A percentile compares a stretch with the other conserved stretches of the same genome.
phyloP scores from a whole-genome alignment of 495 filamentous ascomycete genomes.

The Cairneyella variabilis region DNA sequence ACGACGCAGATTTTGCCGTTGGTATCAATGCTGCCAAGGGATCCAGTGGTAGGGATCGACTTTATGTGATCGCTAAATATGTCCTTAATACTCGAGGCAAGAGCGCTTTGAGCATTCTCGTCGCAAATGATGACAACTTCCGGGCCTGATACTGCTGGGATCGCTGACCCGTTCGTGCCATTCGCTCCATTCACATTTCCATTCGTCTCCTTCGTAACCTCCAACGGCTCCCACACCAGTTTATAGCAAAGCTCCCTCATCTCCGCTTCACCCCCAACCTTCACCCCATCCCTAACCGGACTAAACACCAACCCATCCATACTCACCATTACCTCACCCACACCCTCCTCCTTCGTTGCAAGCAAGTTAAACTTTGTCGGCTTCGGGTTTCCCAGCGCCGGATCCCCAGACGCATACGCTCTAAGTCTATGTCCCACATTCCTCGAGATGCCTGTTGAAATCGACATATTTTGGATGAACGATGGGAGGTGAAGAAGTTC shows the following conservation, averaged over 20 bases:
- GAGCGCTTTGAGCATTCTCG: background rate
- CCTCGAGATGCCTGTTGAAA: slow-evolving; percentile 24
- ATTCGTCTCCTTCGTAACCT: background rate
- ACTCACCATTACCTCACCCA: slow-evolving; percentile 26
- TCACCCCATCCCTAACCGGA: slow-evolving; percentile 28
- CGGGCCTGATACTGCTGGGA: slow-evolving; percentile 20
- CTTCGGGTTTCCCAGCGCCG: slow-evolving; percentile 24
- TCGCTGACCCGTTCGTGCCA: background rate
- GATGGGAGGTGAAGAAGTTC: slow-evolving; percentile 41
- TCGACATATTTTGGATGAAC: slow-evolving; percentile 31
- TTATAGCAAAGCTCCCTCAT: slow-evolving; percentile 33
- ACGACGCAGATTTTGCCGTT: slow-evolving; percentile 22
- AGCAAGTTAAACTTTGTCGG: slow-evolving; percentile 34
- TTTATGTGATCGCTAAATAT: background rate
- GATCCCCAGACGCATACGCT: slow-evolving; percentile 32
- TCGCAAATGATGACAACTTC: slow-evolving; percentile 21
- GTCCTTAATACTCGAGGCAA: slow-evolving; percentile 1
- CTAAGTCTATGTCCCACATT: slow-evolving; percentile 28
- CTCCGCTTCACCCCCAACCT: background rate
- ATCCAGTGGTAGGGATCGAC: background rate
- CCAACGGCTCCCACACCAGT: slow-evolving; percentile 30
- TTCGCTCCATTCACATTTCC: slow-evolving; percentile 14
- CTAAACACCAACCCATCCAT: slow-evolving; percentile 35
- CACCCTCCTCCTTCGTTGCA: slow-evolving; percentile 22
- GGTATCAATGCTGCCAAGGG: background rate